Evolutionary conservation across 352 stramenopile genomes (phyloP).

Genomic region (Phytophthora pluvialis): DNA sequence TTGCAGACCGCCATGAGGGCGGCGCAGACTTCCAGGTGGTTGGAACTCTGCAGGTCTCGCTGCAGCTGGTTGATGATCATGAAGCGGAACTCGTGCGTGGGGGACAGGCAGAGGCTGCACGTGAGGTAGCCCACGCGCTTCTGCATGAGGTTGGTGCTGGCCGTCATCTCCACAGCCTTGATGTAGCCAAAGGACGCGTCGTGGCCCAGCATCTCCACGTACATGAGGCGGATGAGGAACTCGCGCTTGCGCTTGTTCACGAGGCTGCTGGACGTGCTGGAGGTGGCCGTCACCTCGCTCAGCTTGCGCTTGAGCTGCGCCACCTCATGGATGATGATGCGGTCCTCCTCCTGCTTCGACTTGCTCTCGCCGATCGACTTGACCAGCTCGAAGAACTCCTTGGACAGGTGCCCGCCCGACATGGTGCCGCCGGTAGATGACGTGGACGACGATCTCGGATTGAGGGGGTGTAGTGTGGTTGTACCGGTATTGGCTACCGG

Average conservation of each 20-base stretch:
- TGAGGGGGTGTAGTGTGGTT: conserved; percentile 20
- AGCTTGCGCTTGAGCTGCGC: conserved; percentile 96
- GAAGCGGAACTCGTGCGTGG: conserved; percentile 99
- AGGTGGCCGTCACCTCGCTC: conserved; percentile 82
- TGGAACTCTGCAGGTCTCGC: conserved; percentile 90
- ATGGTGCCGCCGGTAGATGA: conserved; percentile 43
- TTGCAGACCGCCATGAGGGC: conserved; percentile 96
- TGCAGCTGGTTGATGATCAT: conserved; percentile 99
- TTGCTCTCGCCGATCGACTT: conserved; percentile 99
- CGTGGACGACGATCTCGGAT: conserved; percentile 30
- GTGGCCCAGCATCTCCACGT: conserved; percentile 99
- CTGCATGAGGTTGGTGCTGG: conserved; percentile 97
- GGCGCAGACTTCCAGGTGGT: conserved; percentile 95
- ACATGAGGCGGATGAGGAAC: conserved; percentile 99
- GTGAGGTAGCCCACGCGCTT: conserved; percentile 98
- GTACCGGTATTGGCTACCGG: conserved; percentile 21
- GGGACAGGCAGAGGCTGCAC: conserved; percentile 94
- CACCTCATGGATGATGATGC: conserved; percentile 98
- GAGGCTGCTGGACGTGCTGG: conserved; percentile 71
- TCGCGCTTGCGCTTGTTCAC: conserved; percentile 98
- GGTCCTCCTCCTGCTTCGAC: conserved; percentile 99
- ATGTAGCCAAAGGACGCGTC: conserved; percentile 99
- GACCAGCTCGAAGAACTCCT: conserved; percentile 99
- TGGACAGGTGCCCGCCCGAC: conserved; percentile 91
- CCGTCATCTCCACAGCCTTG: conserved; percentile 97